Evolutionary conservation across 345 rosid genomes (phyloP).

Genomic region (Lepidium didymum): DNA sequence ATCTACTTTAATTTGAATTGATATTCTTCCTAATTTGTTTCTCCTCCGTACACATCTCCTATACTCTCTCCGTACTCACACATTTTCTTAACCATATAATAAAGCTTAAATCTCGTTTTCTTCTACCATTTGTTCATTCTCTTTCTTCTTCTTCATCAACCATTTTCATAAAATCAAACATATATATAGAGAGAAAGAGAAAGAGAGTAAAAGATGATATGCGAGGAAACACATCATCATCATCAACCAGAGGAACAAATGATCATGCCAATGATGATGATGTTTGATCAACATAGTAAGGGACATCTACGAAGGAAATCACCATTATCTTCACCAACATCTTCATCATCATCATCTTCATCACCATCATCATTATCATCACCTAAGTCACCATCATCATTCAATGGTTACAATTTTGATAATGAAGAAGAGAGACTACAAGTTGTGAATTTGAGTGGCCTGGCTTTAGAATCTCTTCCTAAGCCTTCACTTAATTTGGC

Average conservation of each 20-base stretch:
- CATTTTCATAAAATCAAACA: neutral
- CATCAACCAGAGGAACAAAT: conserved; percentile 25
- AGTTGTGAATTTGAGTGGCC: conserved; percentile 60
- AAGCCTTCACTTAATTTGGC: conserved; percentile 58
- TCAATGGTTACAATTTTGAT: neutral
- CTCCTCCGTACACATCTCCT: conserved; percentile 22
- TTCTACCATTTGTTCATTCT: conserved; percentile 8
- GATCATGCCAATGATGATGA: conserved; percentile 18
- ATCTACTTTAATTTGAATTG: neutral
- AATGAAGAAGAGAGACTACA: conserved; percentile 42
- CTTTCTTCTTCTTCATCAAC: neutral
- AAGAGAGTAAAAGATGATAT: conserved; percentile 19
- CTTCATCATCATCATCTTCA: neutral
- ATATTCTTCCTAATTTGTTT: conserved; percentile 1
- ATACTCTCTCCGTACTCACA: conserved; percentile 1
- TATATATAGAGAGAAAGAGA: neutral
- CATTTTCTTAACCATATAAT: conserved; percentile 10
- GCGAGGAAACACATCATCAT: conserved; percentile 24
- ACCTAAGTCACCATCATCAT: conserved; percentile 18
- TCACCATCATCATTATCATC: neutral
- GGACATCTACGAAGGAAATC: neutral
- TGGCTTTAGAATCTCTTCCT: conserved; percentile 53
- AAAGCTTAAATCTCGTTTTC: neutral
- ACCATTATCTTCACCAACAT: conserved; percentile 4
- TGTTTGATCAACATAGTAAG: conserved; percentile 19